Evolutionary conservation across 805 yeast genomes (phyloP).

Genomic region (Ascoidea asiatica): DNA sequence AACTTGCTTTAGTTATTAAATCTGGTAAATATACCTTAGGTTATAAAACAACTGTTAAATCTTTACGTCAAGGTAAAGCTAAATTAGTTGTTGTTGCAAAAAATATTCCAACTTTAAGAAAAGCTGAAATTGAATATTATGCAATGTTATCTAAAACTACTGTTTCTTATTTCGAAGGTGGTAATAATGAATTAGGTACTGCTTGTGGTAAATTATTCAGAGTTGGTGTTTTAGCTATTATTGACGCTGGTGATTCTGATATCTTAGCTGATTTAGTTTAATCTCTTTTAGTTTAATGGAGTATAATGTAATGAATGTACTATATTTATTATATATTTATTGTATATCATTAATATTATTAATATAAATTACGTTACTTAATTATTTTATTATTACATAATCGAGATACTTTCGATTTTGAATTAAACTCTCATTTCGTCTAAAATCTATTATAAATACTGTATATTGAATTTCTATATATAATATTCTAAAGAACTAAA

Average conservation of each 20-base stretch:
- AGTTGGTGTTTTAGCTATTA: constrained; percentile 92
- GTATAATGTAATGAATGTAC: too few relatives aligned
- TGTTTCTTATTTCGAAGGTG: constrained; percentile 98
- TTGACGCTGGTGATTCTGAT: constrained; percentile 99
- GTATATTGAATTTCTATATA: too few relatives aligned
- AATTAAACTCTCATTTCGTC: too few relatives aligned
- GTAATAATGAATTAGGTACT: constrained; percentile 99
- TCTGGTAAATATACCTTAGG: constrained; percentile 99
- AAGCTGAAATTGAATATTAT: constrained; percentile 99
- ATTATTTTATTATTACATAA: too few relatives aligned
- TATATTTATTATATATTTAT: too few relatives aligned
- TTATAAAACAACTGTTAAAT: constrained; percentile 97
- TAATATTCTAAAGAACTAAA: too few relatives aligned
- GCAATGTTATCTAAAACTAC: constrained; percentile 98
- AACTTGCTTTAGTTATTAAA: constrained; percentile 95
- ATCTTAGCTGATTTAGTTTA: constrained; percentile 57
- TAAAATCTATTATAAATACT: too few relatives aligned
- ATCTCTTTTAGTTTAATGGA: too few relatives aligned
- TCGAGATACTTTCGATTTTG: too few relatives aligned
- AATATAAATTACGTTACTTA: too few relatives aligned
- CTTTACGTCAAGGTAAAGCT: constrained; percentile 98
- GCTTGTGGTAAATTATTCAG: constrained; percentile 99
- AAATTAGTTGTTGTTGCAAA: constrained; percentile 96
- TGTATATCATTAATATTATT: too few relatives aligned
- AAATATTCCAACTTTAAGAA: constrained; percentile 99